Evolutionary conservation across 805 yeast genomes (phyloP), one percentile per base, ranked within the genome.

Genomic region (Blastobotrys americana): DNA sequence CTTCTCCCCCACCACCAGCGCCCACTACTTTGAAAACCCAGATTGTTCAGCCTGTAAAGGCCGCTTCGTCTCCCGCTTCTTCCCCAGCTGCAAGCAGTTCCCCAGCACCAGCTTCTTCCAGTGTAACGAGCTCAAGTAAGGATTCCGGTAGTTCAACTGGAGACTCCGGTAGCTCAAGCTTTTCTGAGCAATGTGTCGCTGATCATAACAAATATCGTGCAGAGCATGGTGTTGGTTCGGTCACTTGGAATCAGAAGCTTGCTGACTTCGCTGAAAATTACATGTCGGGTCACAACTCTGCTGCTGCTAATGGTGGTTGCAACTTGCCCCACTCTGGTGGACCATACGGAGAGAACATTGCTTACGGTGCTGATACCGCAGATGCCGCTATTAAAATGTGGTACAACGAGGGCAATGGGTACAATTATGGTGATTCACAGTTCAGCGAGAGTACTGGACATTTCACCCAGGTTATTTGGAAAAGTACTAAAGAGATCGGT

Each of bases 381-480:
- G 63, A 62, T 34, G 60, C 38, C 34, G 71, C 60, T 20, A 78
- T 81, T 9, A 70, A 71, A 22, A 89, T 85, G 2, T 85, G 94
- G 93, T 85, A 83, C 67, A 68, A 73, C 50, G 94, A 84, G 62
- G 72, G 78, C 44, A 45, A 55, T 37, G 41, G 58, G 4, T 83
- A 81, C 67, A 65, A 74, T 57, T 78, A 70, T 63, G 60, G 69
- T 25, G 67, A 66, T 52, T 68, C 64, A 1, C 50, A 47, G 27
- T 63, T 68, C 63, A 54, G 70, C 37, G 66, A 57, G 23, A 56
- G 65, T 9, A 77, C 88, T 37, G 90, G 90, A 39, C 95, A 86
- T 64, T 86, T 84, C 66, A 83, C 94, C 17, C 93, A 84, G 61
- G 67, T 85, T 38, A 76, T 85, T 25, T 85, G 95, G 95, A 73